phyloP scores from a whole-genome alignment of 108 stramenopile species.

The Mediolabrus comicus region DNA sequence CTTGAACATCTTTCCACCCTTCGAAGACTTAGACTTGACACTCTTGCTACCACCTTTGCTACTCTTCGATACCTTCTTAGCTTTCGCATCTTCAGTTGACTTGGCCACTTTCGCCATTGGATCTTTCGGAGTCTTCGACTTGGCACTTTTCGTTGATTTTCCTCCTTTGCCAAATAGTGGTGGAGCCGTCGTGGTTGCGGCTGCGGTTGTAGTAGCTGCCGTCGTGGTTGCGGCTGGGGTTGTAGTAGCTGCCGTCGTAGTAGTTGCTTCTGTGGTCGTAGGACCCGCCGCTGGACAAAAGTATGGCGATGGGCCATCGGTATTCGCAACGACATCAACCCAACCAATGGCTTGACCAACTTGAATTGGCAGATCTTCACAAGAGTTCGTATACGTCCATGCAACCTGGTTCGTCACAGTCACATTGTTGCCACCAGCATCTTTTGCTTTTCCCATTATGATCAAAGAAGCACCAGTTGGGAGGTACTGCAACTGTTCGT shows the following conservation, averaged over 20 bases:
- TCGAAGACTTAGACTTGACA: too few species aligned
- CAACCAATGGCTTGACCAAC: not conserved
- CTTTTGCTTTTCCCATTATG: not conserved
- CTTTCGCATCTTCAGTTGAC: not conserved
- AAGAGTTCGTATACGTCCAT: not conserved
- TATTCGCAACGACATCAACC: not conserved
- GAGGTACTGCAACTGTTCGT: not conserved
- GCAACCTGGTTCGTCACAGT: not conserved
- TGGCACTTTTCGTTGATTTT: not conserved
- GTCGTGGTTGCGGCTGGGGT: not conserved
- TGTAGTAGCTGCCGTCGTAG: not conserved
- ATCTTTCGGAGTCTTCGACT: not conserved
- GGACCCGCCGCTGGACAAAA: not conserved
- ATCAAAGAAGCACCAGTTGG: not conserved
- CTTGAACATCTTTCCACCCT: not conserved
- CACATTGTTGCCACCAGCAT: not conserved
- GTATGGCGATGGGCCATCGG: not conserved
- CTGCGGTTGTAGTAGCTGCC: not conserved
- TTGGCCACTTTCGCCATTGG: not conserved
- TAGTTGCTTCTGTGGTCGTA: not conserved
- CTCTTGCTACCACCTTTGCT: not conserved
- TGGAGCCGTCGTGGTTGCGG: not conserved
- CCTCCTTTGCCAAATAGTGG: not conserved
- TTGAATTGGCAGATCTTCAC: not conserved
- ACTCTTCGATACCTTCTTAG: not conserved